These are phyloP conservation scores for Vararia minispora DNA, from an alignment of 768 basidiomycete species.

Conservation along the genomic window DNA sequence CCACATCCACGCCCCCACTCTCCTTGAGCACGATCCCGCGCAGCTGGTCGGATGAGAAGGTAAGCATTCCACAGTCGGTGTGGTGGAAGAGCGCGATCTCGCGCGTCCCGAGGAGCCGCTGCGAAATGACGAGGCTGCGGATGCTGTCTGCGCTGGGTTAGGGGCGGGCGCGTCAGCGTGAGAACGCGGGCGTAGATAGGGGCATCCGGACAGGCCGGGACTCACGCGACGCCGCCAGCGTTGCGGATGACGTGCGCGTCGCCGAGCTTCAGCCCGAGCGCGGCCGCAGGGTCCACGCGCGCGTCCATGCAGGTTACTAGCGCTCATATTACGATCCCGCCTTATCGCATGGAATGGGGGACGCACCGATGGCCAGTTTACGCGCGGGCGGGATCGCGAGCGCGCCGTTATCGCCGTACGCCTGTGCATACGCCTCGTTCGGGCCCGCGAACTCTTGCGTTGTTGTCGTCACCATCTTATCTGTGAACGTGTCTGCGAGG, in stretches of 20 bases:
- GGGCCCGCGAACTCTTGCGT: constrained; percentile 26
- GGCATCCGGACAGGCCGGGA: too few relatives aligned
- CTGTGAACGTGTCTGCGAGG: too few relatives aligned
- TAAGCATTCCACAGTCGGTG: constrained; percentile 64
- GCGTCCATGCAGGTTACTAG: constrained; percentile 68
- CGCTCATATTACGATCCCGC: background rate
- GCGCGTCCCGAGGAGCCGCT: constrained; percentile 58
- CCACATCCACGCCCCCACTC: too few relatives aligned
- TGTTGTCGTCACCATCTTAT: too few relatives aligned
- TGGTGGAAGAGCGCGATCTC: constrained; percentile 64
- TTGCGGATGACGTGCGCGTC: constrained; percentile 68
- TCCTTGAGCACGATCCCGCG: constrained; percentile 38
- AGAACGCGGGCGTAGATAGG: background rate
- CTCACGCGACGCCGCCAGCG: constrained; percentile 57
- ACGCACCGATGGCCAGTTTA: constrained; percentile 27
- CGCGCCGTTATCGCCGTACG: constrained; percentile 32
- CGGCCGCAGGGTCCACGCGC: constrained; percentile 48
- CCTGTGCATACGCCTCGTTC: constrained; percentile 35
- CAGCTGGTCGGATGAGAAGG: constrained; percentile 41
- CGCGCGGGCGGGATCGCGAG: constrained; percentile 32
- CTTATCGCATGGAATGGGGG: background rate
- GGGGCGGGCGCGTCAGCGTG: background rate
- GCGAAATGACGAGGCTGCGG: constrained; percentile 58
- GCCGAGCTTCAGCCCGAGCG: constrained; percentile 52
- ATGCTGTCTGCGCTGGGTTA: constrained; percentile 45